Percentiles rank a stretch among this genome's conserved stretches.
Conservation (phyloP, 1,139 yeast species). For the Debaryomycetaceae sp. region DNA sequence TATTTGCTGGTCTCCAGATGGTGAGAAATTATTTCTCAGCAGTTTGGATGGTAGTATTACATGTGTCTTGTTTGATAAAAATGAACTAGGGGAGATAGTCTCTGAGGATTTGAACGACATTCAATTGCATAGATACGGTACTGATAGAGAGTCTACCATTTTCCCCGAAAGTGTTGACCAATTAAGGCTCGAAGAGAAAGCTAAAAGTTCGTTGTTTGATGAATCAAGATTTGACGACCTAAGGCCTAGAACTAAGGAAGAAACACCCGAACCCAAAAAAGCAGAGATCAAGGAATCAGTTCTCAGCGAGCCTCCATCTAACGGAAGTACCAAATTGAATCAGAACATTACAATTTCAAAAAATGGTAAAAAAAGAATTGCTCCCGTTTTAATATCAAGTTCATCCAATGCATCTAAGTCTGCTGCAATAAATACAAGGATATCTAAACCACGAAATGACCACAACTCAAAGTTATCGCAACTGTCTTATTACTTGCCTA, state of each 20-base stretch:
- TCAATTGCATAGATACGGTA: slow-evolving; percentile 81
- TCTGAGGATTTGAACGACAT: slow-evolving; percentile 63
- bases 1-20: slow-evolving; percentile 77
- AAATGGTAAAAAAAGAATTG: slow-evolving; percentile 81
- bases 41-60: slow-evolving; percentile 85
- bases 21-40: slow-evolving; percentile 65
- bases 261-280: not conserved
- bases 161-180: slow-evolving; percentile 88
- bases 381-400: slow-evolving; percentile 73
- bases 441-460: slow-evolving; percentile 4
- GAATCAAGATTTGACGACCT: not conserved
- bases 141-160: slow-evolving; percentile 75
- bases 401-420: slow-evolving; percentile 19
- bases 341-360: slow-evolving; percentile 54
- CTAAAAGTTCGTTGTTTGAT: slow-evolving; percentile 16
- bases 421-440: slow-evolving; percentile 6
- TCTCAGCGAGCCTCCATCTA: not conserved
- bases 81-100: slow-evolving; percentile 73
- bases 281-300: slow-evolving; percentile 1
- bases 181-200: slow-evolving; percentile 64
- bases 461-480: slow-evolving; percentile 39
- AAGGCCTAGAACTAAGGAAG: not conserved
- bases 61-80: slow-evolving; percentile 60
- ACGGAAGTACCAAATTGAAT: not conserved
- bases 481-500: slow-evolving; percentile 40